Evolutionary conservation across 75 land plant genomes (phyloP).

Genomic region (Isoetes taiwanensis): DNA sequence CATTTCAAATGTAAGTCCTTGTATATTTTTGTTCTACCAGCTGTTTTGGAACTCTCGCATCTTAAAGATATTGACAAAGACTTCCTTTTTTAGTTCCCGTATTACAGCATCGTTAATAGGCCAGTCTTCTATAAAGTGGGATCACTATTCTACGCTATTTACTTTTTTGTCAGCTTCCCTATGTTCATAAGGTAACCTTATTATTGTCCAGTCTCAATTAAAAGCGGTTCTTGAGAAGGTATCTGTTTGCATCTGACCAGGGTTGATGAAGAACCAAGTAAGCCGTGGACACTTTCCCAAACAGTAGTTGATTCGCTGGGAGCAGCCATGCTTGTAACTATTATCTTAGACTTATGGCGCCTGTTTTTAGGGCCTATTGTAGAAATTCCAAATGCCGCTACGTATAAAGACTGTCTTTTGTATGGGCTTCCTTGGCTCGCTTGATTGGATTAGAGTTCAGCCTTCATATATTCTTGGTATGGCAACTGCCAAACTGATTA

Average conservation of each 20-base stretch:
- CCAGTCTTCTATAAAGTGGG: conserved; percentile 85
- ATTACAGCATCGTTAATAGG: conserved; percentile 83
- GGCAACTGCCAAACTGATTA: too few species aligned
- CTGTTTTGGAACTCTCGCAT: background rate
- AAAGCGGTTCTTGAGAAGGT: background rate
- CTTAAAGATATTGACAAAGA: background rate
- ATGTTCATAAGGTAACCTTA: conserved; percentile 70
- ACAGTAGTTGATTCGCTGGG: conserved; percentile 78
- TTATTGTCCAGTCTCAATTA: background rate
- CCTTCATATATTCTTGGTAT: too few species aligned
- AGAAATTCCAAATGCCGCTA: conserved; percentile 29
- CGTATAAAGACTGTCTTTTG: conserved; percentile 39
- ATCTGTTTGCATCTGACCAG: conserved; percentile 13
- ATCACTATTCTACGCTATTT: conserved; percentile 86
- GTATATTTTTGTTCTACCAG: background rate
- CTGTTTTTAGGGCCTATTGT: conserved; percentile 76
- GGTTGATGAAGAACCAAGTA: conserved; percentile 61
- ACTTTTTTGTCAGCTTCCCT: conserved; percentile 93
- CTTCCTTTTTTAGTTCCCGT: conserved; percentile 54
- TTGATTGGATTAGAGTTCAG: too few species aligned
- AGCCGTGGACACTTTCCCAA: conserved; percentile 66
- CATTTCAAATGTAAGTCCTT: conserved; percentile 62
- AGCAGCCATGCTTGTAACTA: conserved; percentile 92
- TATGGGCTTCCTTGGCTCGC: conserved; percentile 84
- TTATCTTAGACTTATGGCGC: conserved; percentile 84